These are phyloP conservation scores for Cercophora samala DNA, from an alignment of 495 filamentous ascomycete species.

Conservation along the genomic window DNA sequence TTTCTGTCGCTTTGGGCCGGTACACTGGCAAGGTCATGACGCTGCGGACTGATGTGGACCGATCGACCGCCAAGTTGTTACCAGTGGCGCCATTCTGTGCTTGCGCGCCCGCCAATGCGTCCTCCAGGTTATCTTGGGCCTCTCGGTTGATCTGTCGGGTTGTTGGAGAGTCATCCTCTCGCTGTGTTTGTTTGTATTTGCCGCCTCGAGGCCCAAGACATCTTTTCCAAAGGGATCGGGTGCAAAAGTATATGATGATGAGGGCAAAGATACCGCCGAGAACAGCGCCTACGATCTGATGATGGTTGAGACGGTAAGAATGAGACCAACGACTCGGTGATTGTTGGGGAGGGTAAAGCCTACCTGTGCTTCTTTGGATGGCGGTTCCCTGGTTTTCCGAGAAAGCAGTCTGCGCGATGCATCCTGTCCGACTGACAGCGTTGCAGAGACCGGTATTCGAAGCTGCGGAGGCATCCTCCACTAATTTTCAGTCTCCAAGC, in stretches of 20 bases:
- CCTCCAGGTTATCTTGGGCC: slow-evolving; percentile 23
- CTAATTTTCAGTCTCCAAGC: neutral
- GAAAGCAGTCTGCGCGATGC: neutral
- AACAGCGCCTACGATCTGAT: slow-evolving; percentile 26
- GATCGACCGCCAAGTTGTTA: slow-evolving; percentile 56
- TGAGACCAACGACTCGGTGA: slow-evolving; percentile 1
- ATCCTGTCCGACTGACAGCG: slow-evolving; percentile 2
- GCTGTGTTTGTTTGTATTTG: slow-evolving; percentile 25
- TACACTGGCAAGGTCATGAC: slow-evolving; percentile 92
- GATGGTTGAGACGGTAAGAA: neutral
- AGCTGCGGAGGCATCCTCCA: slow-evolving; percentile 7
- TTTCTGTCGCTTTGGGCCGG: slow-evolving; percentile 59
- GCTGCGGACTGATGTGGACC: slow-evolving; percentile 82
- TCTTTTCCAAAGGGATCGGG: slow-evolving; percentile 47
- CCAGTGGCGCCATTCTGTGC: slow-evolving; percentile 7
- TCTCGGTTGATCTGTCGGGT: slow-evolving; percentile 27
- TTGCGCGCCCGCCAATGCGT: slow-evolving; percentile 17
- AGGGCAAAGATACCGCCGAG: slow-evolving; percentile 21
- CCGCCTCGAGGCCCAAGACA: slow-evolving; percentile 39
- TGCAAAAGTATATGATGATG: slow-evolving; percentile 19
- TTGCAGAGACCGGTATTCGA: slow-evolving; percentile 19
- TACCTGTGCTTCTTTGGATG: slow-evolving; percentile 12
- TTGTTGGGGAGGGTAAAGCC: neutral
- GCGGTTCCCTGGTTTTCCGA: neutral
- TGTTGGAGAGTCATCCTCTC: slow-evolving; percentile 23